phyloP scores from a whole-genome alignment of 352 stramenopile species.

The Blastocystis sp. region DNA sequence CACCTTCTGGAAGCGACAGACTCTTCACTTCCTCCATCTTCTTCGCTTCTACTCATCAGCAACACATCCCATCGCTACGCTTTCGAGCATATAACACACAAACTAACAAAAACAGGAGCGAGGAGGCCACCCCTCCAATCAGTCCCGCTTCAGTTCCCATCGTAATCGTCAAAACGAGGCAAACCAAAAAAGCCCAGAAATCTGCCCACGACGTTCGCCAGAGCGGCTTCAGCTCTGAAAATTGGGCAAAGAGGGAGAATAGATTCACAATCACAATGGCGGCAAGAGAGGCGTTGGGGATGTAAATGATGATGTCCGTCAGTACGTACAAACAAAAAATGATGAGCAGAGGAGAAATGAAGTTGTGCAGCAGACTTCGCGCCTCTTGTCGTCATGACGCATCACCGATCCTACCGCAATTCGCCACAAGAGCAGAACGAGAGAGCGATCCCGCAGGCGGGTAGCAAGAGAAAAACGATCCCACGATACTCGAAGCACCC shows the following conservation, averaged over 20 bases:
- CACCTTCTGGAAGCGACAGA: not conserved
- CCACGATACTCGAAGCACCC: slow-evolving; percentile 62
- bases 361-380: slow-evolving; percentile 10
- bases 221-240: not conserved
- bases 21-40: not conserved
- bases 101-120: slow-evolving; percentile 5
- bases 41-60: not conserved
- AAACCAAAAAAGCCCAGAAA: slow-evolving; percentile 46
- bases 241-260: slow-evolving; percentile 54
- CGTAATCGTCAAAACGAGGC: slow-evolving; percentile 21
- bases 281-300: slow-evolving; percentile 50
- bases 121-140: slow-evolving; percentile 27
- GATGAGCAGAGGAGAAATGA: slow-evolving; percentile 61
- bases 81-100: not conserved
- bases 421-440: slow-evolving; percentile 62
- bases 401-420: not conserved
- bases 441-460: slow-evolving; percentile 64
- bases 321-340: slow-evolving; percentile 52
- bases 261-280: slow-evolving; percentile 57
- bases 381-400: not conserved
- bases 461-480: slow-evolving; percentile 64
- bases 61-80: not conserved
- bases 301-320: slow-evolving; percentile 53
- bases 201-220: slow-evolving; percentile 13
- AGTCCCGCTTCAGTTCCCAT: slow-evolving; percentile 54